A percentile compares a stretch with the other conserved stretches of the same genome.
Evolutionary conservation across 2,329 filamentous ascomycete genomes (phyloP).

Genomic region (Fusarium multiceps): DNA sequence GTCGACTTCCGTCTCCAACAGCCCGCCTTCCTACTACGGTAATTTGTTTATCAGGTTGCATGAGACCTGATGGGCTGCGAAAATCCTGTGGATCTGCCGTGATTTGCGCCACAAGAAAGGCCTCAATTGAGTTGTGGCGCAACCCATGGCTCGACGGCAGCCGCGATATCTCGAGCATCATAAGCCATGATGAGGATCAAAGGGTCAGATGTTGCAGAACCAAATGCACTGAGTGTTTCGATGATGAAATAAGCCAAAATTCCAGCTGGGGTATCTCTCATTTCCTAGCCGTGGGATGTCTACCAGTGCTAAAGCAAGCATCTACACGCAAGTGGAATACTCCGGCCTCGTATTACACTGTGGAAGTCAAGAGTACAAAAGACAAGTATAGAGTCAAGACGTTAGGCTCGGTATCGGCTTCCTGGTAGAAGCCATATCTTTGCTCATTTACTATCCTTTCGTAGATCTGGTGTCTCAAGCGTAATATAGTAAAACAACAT

Average conservation of each 20-base stretch:
- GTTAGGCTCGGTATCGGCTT: background rate
- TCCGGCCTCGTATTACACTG: background rate
- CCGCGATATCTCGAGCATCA: background rate
- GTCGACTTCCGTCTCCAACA: background rate
- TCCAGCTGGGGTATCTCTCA: background rate
- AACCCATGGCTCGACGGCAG: background rate
- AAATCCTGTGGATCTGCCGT: background rate
- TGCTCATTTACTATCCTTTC: background rate
- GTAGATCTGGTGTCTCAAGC: background rate
- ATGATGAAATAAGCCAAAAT: rapidly evolving
- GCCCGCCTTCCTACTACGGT: slow-evolving; percentile 1
- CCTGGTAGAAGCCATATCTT: background rate
- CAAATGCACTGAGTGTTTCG: background rate
- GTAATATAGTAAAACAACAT: background rate
- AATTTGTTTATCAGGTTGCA: background rate
- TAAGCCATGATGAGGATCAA: background rate
- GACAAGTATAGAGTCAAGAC: background rate
- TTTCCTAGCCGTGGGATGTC: background rate
- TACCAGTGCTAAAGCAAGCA: background rate
- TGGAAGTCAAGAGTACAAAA: background rate
- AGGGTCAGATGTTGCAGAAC: background rate
- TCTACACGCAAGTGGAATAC: background rate
- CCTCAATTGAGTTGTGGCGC: background rate
- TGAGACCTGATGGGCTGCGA: background rate
- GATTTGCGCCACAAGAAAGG: background rate